Percentiles rank a stretch among this genome's conserved stretches.
Evolutionary conservation across 192 early-diverging fungal genomes (phyloP).

Genomic region (Rhizoclosmatium sp.): DNA sequence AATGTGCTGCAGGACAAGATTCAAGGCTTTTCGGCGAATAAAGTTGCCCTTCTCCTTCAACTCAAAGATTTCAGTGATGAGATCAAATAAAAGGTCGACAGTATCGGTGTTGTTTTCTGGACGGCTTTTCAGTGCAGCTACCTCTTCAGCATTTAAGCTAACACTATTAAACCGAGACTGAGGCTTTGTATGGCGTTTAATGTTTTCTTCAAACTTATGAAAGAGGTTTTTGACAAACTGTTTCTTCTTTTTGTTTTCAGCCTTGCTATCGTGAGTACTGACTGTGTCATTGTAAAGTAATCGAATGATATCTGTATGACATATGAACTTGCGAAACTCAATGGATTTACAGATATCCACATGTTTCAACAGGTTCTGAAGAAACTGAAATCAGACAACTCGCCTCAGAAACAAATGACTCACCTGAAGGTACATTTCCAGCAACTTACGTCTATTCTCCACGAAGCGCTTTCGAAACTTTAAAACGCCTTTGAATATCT

Average conservation of each 20-base stretch:
- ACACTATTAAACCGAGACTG: constrained; percentile 19
- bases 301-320: constrained; percentile 46
- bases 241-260: constrained; percentile 20
- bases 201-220: constrained; percentile 75
- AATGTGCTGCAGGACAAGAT: constrained; percentile 84
- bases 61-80: constrained; percentile 95
- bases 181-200: constrained; percentile 39
- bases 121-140: background rate
- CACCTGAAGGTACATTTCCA: constrained; percentile 76
- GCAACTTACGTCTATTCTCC: constrained; percentile 68
- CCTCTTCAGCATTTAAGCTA: background rate
- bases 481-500: constrained; percentile 67
- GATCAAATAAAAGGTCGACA: constrained; percentile 77
- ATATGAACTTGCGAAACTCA: constrained; percentile 77
- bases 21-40: constrained; percentile 86
- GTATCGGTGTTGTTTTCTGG: constrained; percentile 14
- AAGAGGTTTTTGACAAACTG: constrained; percentile 66
- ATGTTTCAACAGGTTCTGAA: constrained; percentile 65
- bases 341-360: constrained; percentile 67
- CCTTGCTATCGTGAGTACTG: background rate
- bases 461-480: constrained; percentile 72
- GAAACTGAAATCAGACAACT: background rate
- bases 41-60: constrained; percentile 86
- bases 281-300: constrained; percentile 11
- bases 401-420: background rate